These are phyloP conservation scores for Cutaneotrichosporon curvatum DNA, from an alignment of 1,284 basidiomycete species.

Conservation along the genomic window DNA sequence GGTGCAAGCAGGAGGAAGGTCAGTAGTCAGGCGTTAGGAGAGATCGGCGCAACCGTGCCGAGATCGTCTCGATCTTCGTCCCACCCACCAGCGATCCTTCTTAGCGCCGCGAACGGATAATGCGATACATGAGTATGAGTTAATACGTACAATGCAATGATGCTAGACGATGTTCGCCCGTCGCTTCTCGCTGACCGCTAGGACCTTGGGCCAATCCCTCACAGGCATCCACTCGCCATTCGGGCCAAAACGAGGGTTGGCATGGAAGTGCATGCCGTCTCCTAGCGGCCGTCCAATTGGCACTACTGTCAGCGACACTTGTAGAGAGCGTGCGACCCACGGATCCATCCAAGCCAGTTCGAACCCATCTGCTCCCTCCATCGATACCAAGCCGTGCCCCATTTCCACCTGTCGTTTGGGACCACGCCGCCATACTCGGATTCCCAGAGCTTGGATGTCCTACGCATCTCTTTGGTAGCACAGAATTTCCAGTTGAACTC, in stretches of 20 bases:
- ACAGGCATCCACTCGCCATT: slow-evolving; percentile 42
- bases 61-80: no score
- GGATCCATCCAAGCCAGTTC: slow-evolving; percentile 34
- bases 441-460: slow-evolving; percentile 26
- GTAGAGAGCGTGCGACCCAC: slow-evolving; percentile 26
- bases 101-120: no score
- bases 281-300: slow-evolving; percentile 39
- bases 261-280: slow-evolving; percentile 35
- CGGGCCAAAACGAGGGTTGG: slow-evolving; percentile 41
- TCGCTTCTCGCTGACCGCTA: not conserved
- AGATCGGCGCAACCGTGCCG: no score
- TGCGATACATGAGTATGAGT: no score
- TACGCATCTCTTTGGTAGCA: slow-evolving; percentile 7
- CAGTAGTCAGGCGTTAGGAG: no score
- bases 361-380: slow-evolving; percentile 43
- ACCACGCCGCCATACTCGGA: slow-evolving; percentile 37
- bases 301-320: slow-evolving; percentile 21
- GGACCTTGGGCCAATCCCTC: slow-evolving; percentile 36
- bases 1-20: no score
- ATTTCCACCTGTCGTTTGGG: slow-evolving; percentile 39
- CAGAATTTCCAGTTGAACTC: slow-evolving; percentile 17
- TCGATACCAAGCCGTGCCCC: slow-evolving; percentile 23
- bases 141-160: no score
- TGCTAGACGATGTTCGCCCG: no score
- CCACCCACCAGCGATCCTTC: no score